Evolutionary conservation across 352 stramenopile genomes (phyloP).

Genomic region (Pythium rishiriense): DNA sequence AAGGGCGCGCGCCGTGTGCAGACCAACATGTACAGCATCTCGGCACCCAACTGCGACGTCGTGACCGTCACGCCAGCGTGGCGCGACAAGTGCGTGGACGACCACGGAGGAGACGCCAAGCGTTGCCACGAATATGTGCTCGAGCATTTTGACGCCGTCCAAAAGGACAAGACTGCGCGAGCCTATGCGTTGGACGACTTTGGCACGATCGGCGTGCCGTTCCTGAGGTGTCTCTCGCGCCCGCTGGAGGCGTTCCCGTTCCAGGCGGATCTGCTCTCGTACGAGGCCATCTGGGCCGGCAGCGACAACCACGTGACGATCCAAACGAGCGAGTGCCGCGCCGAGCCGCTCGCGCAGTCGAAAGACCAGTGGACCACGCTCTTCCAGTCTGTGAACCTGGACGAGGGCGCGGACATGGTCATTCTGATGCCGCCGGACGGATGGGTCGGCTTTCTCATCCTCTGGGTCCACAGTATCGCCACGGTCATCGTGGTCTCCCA

Average conservation of each 20-base stretch:
- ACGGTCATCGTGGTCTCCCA: slow-evolving; percentile 38
- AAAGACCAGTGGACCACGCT: slow-evolving; percentile 37
- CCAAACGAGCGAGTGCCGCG: slow-evolving; percentile 47
- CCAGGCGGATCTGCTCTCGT: slow-evolving; percentile 53
- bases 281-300: slow-evolving; percentile 49
- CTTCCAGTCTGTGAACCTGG: slow-evolving; percentile 38
- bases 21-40: slow-evolving; percentile 36
- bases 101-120: slow-evolving; percentile 28
- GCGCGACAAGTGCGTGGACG: slow-evolving; percentile 32
- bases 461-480: slow-evolving; percentile 38
- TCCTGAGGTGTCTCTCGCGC: slow-evolving; percentile 45
- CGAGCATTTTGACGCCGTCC: slow-evolving; percentile 41
- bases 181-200: slow-evolving; percentile 36
- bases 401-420: slow-evolving; percentile 42
- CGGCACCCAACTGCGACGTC: slow-evolving; percentile 25
- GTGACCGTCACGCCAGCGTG: slow-evolving; percentile 3
- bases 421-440: slow-evolving; percentile 38
- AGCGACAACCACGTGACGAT: slow-evolving; percentile 45
- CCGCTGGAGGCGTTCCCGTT: slow-evolving; percentile 39
- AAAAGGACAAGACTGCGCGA: slow-evolving; percentile 32
- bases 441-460: slow-evolving; percentile 36
- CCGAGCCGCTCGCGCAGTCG: slow-evolving; percentile 35
- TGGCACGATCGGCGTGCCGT: slow-evolving; percentile 37
- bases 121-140: slow-evolving; percentile 46
- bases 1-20: slow-evolving; percentile 26